A percentile compares a stretch with the other conserved stretches of the same genome.
phyloP scores from a whole-genome alignment of 2,329 filamentous ascomycete genomes.

The Cladosporium halotolerans region DNA sequence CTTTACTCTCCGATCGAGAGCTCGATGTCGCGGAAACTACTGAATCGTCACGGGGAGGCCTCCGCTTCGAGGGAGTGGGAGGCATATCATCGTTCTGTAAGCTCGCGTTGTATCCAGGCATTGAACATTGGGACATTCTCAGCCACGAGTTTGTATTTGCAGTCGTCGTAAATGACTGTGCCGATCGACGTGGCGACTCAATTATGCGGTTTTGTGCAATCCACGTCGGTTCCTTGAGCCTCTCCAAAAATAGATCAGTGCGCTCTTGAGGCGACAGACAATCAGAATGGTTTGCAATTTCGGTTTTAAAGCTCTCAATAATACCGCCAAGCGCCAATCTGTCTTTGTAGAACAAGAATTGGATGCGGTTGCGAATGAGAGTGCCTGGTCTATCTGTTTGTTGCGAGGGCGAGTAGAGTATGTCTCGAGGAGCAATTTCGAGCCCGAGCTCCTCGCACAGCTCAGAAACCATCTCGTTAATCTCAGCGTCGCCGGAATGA shows the following conservation, averaged over 20 bases:
- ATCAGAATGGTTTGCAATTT: neutral
- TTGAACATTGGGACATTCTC: no score
- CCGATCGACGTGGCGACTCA: no score
- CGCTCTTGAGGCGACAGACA: neutral
- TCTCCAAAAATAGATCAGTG: neutral
- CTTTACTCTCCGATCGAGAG: no score
- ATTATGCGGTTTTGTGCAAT: neutral
- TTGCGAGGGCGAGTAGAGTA: neutral
- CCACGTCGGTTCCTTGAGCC: neutral
- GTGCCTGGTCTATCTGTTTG: neutral
- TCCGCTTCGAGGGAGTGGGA: no score
- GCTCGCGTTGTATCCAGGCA: no score
- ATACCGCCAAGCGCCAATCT: neutral
- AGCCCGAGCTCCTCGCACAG: constrained; percentile 1
- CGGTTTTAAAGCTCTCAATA: neutral
- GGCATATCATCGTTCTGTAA: no score
- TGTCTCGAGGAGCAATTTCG: neutral
- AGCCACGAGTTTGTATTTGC: no score
- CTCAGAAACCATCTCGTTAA: neutral
- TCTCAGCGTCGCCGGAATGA: neutral
- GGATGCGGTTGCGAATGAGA: neutral
- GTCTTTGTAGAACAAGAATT: neutral
- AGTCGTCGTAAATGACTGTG: no score
- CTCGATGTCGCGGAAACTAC: no score
- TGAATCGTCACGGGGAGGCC: no score